phyloP scores from a whole-genome alignment of 805 yeast species.

The Candida orba region DNA sequence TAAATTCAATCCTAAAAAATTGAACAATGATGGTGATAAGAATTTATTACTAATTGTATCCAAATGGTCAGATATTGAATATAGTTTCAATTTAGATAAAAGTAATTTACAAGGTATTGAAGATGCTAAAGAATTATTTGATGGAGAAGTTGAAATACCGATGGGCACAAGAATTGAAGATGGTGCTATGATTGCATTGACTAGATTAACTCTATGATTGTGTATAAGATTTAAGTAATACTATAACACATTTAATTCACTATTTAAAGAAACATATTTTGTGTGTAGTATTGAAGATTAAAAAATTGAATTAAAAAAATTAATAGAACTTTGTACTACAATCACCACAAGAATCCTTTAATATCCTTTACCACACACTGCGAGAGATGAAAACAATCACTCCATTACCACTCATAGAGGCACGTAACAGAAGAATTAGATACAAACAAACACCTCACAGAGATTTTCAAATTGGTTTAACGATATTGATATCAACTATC shows the following conservation, averaged over 20 bases:
- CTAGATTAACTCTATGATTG: slow-evolving; percentile 23
- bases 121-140: slow-evolving; percentile 59
- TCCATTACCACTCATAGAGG: slow-evolving; percentile 11
- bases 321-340: not conserved
- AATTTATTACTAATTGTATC: slow-evolving; percentile 52
- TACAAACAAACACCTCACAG: not conserved
- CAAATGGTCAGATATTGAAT: slow-evolving; percentile 49
- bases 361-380: too few relatives aligned
- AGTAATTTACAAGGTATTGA: slow-evolving; percentile 45
- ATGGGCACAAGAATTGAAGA: slow-evolving; percentile 62
- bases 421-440: not conserved
- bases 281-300: too few relatives aligned
- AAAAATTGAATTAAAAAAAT: not conserved
- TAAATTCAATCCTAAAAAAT: slow-evolving; percentile 13
- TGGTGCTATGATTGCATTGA: slow-evolving; percentile 51
- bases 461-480: slow-evolving; percentile 10
- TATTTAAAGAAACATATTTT: too few relatives aligned
- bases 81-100: slow-evolving; percentile 46
- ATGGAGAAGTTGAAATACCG: slow-evolving; percentile 49
- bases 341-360: too few relatives aligned
- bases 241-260: too few relatives aligned
- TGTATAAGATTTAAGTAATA: not conserved
- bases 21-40: slow-evolving; percentile 5
- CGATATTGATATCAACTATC: slow-evolving; percentile 10
- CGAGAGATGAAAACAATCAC: not conserved